These are phyloP conservation scores for Arthrobotrys entomopaga DNA, from an alignment of 2,329 filamentous ascomycete species.

Conservation along the genomic window DNA sequence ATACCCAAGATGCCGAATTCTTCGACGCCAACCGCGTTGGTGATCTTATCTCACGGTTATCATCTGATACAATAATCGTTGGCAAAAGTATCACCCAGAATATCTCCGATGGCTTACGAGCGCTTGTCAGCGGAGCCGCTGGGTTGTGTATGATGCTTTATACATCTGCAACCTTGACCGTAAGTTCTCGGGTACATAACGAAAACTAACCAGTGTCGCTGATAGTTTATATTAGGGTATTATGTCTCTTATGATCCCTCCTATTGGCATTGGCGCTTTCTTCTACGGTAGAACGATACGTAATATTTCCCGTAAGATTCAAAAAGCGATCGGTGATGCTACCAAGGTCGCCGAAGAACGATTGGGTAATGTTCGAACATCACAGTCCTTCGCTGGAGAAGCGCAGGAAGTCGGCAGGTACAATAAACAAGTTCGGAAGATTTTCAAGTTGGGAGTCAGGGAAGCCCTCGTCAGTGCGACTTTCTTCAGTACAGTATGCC, in stretches of 20 bases:
- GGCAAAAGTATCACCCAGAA: slow-evolving; percentile 99
- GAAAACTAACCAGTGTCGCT: background rate
- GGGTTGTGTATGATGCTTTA: slow-evolving; percentile 96
- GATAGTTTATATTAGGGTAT: slow-evolving; percentile 44
- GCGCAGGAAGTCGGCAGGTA: slow-evolving; percentile 89
- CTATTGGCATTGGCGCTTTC: slow-evolving; percentile 88
- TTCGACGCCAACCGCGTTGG: slow-evolving; percentile 98
- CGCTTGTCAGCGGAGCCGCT: slow-evolving; percentile 86
- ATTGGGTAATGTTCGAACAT: slow-evolving; percentile 95
- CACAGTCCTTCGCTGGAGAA: slow-evolving; percentile 94
- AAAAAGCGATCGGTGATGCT: slow-evolving; percentile 89
- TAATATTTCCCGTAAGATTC: slow-evolving; percentile 88
- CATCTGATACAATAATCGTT: slow-evolving; percentile 96
- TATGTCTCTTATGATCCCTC: slow-evolving; percentile 84
- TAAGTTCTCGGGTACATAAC: slow-evolving; percentile 4
- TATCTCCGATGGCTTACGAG: slow-evolving; percentile 91
- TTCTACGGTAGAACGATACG: slow-evolving; percentile 90
- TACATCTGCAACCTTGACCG: slow-evolving; percentile 72
- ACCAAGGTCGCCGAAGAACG: slow-evolving; percentile 98
- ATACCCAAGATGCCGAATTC: slow-evolving; percentile 97
- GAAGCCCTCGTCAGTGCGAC: slow-evolving; percentile 90
- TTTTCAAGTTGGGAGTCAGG: slow-evolving; percentile 85
- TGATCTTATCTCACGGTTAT: slow-evolving; percentile 92
- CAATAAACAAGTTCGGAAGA: slow-evolving; percentile 89
- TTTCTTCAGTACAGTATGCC: slow-evolving; percentile 77